A percentile compares a stretch with the other conserved stretches of the same genome.
Evolutionary conservation across 257 asterid genomes (phyloP).

Genomic region (Datura wrightii): DNA sequence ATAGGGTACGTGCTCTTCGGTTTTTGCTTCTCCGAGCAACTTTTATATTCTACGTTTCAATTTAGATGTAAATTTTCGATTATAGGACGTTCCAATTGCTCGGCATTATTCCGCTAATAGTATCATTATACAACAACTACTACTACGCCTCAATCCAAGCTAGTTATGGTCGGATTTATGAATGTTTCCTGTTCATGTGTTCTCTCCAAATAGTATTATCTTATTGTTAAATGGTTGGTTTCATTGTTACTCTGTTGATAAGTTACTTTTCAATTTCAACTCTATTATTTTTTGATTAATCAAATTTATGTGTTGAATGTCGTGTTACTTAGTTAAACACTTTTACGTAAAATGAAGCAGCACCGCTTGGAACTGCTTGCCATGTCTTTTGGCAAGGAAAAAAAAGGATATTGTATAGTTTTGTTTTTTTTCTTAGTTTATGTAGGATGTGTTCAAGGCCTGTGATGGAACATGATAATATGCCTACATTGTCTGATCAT

Average conservation of each 20-base stretch:
- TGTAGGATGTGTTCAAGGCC: conserved; percentile 4
- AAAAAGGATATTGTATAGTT: too few species aligned
- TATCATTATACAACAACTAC: background rate
- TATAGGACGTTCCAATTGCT: background rate
- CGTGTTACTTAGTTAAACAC: background rate
- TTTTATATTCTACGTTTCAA: background rate
- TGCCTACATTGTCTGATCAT: conserved; percentile 35
- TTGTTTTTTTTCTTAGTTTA: background rate
- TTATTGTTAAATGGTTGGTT: background rate
- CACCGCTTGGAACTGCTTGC: background rate
- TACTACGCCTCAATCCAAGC: background rate
- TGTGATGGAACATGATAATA: conserved; percentile 20
- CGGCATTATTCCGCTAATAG: background rate
- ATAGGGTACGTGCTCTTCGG: background rate
- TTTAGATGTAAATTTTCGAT: background rate
- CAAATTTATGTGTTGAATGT: background rate
- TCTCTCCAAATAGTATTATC: background rate
- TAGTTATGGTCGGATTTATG: background rate
- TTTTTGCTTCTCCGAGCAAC: background rate
- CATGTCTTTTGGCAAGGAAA: conserved; percentile 15
- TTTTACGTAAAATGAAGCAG: background rate
- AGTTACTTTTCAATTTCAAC: too few species aligned
- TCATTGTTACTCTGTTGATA: background rate
- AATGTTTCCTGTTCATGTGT: background rate
- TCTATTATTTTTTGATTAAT: background rate